Conservation (phyloP, 805 yeast species). For the Nakazawaea peltata region DNA sequence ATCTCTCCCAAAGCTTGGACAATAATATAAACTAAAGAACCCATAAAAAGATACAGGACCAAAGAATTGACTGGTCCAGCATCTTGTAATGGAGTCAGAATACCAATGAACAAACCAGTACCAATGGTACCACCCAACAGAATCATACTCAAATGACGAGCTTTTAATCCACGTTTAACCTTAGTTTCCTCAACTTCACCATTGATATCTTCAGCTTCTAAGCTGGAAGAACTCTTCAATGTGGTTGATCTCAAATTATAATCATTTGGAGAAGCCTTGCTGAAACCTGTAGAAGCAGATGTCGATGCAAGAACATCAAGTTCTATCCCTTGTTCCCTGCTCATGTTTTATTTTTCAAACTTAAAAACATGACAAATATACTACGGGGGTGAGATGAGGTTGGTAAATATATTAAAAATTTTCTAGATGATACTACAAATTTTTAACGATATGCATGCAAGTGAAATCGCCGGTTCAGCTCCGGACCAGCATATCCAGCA, state of each 20-base stretch:
- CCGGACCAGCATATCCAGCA: neutral
- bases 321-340: neutral
- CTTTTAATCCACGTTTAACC: slow-evolving; percentile 42
- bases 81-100: slow-evolving; percentile 55
- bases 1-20: slow-evolving; percentile 51
- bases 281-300: slow-evolving; percentile 2
- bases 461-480: slow-evolving; percentile 2
- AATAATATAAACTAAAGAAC: slow-evolving; percentile 61
- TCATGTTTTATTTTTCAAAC: no score
- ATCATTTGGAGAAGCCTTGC: slow-evolving; percentile 3
- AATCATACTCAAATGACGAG: slow-evolving; percentile 50
- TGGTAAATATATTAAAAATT: no score
- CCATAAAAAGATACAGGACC: slow-evolving; percentile 61
- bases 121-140: slow-evolving; percentile 83
- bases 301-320: neutral
- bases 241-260: slow-evolving; percentile 2
- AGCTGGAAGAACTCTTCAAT: neutral
- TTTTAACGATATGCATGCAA: no score
- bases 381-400: no score
- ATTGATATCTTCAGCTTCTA: neutral
- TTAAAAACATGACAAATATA: no score
- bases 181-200: slow-evolving; percentile 30
- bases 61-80: slow-evolving; percentile 66
- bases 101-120: slow-evolving; percentile 72
- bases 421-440: no score